Conservation (phyloP, 768 basidiomycete genomes). For the Phylloporus scabripes region DNA sequence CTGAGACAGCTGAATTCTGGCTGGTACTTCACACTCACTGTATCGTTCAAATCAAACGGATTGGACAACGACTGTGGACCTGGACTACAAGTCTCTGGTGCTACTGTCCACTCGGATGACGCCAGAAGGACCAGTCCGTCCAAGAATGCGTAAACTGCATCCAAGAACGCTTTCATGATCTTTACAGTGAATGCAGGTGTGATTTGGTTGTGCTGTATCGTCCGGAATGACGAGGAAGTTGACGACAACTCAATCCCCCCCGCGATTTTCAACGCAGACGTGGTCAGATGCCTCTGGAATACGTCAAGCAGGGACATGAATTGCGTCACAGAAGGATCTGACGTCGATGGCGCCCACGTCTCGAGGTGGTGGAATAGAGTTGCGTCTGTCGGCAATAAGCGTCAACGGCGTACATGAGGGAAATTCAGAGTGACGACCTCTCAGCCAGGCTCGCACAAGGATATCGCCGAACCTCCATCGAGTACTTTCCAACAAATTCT, state of each 20-base stretch:
- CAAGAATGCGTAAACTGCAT: constrained; percentile 77
- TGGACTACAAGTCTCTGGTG: constrained; percentile 5
- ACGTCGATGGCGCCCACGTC: constrained; percentile 67
- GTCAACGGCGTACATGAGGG: constrained; percentile 2
- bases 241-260: constrained; percentile 61
- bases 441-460: constrained; percentile 71
- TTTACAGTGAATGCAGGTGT: constrained; percentile 61
- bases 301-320: constrained; percentile 74
- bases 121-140: constrained; percentile 83
- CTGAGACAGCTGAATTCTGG: neutral
- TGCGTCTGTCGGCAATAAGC: constrained; percentile 54
- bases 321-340: constrained; percentile 60
- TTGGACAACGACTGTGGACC: constrained; percentile 21
- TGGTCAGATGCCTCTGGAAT: constrained; percentile 76
- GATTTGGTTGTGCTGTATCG: constrained; percentile 55
- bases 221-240: constrained; percentile 43
- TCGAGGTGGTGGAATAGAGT: constrained; percentile 79
- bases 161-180: constrained; percentile 81
- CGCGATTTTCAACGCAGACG: constrained; percentile 72
- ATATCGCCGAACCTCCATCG: constrained; percentile 88
- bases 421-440: constrained; percentile 48
- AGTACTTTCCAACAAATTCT: constrained; percentile 69
- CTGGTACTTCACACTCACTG: constrained; percentile 38
- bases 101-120: constrained; percentile 54
- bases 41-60: constrained; percentile 53